A percentile compares a stretch with the other conserved stretches of the same genome.
Evolutionary conservation across 176 grass and related monocot species (phyloP).

Genomic region (Saccharum spontaneum): DNA sequence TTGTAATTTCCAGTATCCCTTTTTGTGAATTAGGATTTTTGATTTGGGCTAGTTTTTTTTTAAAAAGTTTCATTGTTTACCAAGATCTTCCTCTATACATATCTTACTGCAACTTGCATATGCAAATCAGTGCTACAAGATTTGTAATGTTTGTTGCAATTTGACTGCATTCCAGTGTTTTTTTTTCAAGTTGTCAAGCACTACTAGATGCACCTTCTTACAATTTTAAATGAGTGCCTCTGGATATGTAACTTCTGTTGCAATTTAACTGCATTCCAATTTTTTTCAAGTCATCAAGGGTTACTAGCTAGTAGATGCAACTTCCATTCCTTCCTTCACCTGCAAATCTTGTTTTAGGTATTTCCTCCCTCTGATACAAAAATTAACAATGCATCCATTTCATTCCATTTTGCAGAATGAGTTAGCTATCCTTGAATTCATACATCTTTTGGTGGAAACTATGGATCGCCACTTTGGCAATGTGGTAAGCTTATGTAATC

Average conservation of each 20-base stretch:
- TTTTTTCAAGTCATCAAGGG: not conserved
- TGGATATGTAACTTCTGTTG: not conserved
- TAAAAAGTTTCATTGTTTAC: not conserved
- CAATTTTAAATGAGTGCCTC: not conserved
- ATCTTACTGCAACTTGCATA: not conserved
- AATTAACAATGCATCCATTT: not conserved
- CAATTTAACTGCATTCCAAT: not conserved
- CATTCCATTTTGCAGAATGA: conserved; percentile 65
- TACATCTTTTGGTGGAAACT: conserved; percentile 94
- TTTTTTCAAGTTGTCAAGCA: not conserved
- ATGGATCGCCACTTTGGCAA: conserved; percentile 98
- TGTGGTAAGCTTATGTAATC: conserved; percentile 56
- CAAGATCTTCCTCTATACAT: not conserved
- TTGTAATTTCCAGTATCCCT: not conserved
- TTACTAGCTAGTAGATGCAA: not conserved
- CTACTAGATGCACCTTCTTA: not conserved
- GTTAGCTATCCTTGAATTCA: conserved; percentile 93
- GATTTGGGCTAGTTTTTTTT: not conserved
- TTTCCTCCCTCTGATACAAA: not conserved
- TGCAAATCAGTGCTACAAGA: not conserved
- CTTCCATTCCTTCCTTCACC: not conserved
- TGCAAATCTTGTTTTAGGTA: not conserved
- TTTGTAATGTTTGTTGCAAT: not conserved
- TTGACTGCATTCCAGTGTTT: not conserved
- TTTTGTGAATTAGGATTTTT: not conserved